phyloP scores from a whole-genome alignment of 129 eudicot species.

The Cynara cardunculus region DNA sequence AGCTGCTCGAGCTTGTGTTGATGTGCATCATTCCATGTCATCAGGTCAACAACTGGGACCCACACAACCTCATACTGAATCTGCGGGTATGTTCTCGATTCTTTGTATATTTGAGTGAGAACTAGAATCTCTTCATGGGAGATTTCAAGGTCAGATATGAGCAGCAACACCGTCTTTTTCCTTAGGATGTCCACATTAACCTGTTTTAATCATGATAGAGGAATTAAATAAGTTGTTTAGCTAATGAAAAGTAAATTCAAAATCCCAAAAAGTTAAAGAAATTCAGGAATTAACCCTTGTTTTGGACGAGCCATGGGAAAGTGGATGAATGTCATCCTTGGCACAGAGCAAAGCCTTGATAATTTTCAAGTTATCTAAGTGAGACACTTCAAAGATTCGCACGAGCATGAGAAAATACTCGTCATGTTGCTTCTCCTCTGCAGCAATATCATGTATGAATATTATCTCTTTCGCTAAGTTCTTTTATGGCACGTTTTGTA shows the following conservation, averaged over 20 bases:
- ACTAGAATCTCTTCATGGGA: slow-evolving; percentile 56
- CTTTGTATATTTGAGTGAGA: slow-evolving; percentile 61
- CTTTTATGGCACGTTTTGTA: not conserved
- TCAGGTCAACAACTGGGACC: slow-evolving; percentile 66
- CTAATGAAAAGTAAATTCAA: slow-evolving; percentile 7
- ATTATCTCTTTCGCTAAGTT: not conserved
- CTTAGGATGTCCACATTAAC: slow-evolving; percentile 58
- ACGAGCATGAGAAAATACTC: slow-evolving; percentile 67
- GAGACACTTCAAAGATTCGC: slow-evolving; percentile 56
- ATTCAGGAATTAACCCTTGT: slow-evolving; percentile 36
- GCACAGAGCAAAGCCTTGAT: slow-evolving; percentile 61
- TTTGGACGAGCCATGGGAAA: slow-evolving; percentile 53
- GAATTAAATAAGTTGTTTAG: not conserved
- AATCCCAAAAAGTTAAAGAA: not conserved
- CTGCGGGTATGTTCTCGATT: slow-evolving; percentile 50
- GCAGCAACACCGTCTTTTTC: slow-evolving; percentile 63
- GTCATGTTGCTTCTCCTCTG: slow-evolving; percentile 80
- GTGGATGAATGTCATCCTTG: slow-evolving; percentile 75
- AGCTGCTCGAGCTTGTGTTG: slow-evolving; percentile 56
- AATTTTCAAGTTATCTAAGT: slow-evolving; percentile 66
- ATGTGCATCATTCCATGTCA: slow-evolving; percentile 57
- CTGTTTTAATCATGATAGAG: slow-evolving; percentile 36
- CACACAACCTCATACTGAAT: slow-evolving; percentile 70
- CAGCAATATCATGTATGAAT: slow-evolving; percentile 15
- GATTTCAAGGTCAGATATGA: slow-evolving; percentile 72